Base-by-base conservation (phyloP, 202 grass and related monocot species). In the Zoysia matrella region DNA sequence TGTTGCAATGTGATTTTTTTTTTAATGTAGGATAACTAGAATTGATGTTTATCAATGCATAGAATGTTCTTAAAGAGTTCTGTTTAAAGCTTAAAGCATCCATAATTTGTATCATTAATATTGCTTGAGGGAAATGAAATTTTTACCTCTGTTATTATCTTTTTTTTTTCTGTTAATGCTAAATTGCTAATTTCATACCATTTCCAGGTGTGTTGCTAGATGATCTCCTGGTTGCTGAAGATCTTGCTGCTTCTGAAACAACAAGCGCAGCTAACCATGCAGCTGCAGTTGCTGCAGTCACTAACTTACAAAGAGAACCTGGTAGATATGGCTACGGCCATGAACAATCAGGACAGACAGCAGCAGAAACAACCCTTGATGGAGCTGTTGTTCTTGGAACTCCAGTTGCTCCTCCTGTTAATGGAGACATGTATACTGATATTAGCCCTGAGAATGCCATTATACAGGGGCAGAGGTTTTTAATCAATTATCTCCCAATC, bases 191-290 rank as follows among this genome's bases (percentile, higher is more conserved):
- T 62, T 61, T 76, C 56, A 60, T 40, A 9, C 22, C 58, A 68
- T 80, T 75, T 48, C 47, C 67, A 99, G 96, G 96, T 76, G 90
- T 99, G 75, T 81, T 99, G 74, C 81, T 99, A 68, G 93, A 99
- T 73, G 96, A 99, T 72, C 93, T 99, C 57, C 96, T 99, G 87
- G 91, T 84, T 80, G 96, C 96, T 39, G 96, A 99, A 88, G 96
- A 99, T 86, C 89, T 93, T 84, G 92, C 90, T 91, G 93, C 96
- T 81, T 77, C 89, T 79, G 92, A 95, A 80, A 95, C 92, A 86
- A 96, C 96, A 83, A 94, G 22, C 1, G 69, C 90, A 73, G 92
- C 94, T 83, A 92, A 88, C 72, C 91, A 94, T 87, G 91, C 94
- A 69, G 92, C 93, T 73, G 90, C 89, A 47, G 87, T 82, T 60